phyloP scores from a whole-genome alignment of 345 rosid species.

The Brassica nigra region DNA sequence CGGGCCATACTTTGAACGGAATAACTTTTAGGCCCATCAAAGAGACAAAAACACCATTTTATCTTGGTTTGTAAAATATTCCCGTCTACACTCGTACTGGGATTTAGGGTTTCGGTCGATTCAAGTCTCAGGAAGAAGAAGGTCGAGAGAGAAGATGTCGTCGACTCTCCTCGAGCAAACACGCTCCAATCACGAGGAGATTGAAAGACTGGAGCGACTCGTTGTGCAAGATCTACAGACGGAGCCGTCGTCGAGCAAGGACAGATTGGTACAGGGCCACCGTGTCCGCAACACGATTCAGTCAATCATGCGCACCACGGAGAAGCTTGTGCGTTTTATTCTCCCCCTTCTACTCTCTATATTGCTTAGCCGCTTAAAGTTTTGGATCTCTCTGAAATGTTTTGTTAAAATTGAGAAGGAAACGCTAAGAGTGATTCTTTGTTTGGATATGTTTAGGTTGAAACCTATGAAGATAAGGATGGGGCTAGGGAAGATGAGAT shows the following conservation, averaged over 20 bases:
- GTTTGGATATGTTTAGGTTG: constrained; percentile 49
- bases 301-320: constrained; percentile 55
- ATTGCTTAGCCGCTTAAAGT: neutral
- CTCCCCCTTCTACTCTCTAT: neutral
- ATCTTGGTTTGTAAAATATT: neutral
- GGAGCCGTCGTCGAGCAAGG: constrained; percentile 67
- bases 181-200: constrained; percentile 86
- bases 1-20: neutral
- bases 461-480: constrained; percentile 85
- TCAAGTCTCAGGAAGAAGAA: constrained; percentile 8
- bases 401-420: neutral
- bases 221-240: constrained; percentile 88
- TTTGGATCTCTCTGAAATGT: neutral
- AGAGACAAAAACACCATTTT: no score
- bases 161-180: constrained; percentile 89
- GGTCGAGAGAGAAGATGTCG: constrained; percentile 55
- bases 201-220: constrained; percentile 82
- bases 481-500: constrained; percentile 90
- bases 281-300: constrained; percentile 87
- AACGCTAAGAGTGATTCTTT: constrained; percentile 5
- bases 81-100: neutral
- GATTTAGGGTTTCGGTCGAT: constrained; percentile 30
- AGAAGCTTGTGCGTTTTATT: constrained; percentile 58
- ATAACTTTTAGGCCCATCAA: no score
- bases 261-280: constrained; percentile 83